Evolutionary conservation across 2,329 filamentous ascomycete genomes (phyloP).

Genomic region (Sporothrix sp.): DNA sequence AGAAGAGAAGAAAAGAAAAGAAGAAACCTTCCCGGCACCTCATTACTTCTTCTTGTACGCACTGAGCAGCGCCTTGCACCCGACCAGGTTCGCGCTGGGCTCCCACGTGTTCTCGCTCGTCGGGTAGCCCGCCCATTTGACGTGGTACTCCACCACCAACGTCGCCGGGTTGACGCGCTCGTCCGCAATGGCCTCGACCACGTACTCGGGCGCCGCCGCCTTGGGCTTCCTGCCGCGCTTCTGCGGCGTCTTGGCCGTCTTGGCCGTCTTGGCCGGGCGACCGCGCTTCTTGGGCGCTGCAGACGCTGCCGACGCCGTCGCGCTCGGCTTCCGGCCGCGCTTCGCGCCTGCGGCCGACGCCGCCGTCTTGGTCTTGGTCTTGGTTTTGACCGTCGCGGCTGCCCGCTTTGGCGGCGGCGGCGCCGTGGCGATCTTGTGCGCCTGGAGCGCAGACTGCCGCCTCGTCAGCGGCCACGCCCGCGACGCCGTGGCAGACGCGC

Average conservation of each 20-base stretch:
- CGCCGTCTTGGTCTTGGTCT: not conserved
- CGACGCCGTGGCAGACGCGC: not conserved
- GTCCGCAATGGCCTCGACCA: constrained; percentile 39
- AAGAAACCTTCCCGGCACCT: not conserved
- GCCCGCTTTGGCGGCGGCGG: constrained; percentile 2
- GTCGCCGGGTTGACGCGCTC: constrained; percentile 29
- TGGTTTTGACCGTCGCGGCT: too few species aligned
- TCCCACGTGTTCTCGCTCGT: constrained; percentile 43
- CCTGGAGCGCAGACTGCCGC: constrained; percentile 11
- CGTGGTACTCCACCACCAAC: constrained; percentile 33
- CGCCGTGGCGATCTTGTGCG: constrained; percentile 4
- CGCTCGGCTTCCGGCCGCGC: not conserved
- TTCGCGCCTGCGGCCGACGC: not conserved
- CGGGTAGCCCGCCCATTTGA: constrained; percentile 45
- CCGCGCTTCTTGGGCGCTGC: constrained; percentile 10
- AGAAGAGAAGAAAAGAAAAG: not conserved
- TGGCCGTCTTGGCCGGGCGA: not conserved
- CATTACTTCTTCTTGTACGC: constrained; percentile 26
- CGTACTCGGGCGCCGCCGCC: constrained; percentile 28
- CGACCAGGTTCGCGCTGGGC: constrained; percentile 34
- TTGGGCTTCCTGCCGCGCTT: constrained; percentile 11
- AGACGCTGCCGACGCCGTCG: not conserved
- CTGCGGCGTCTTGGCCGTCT: constrained; percentile 2
- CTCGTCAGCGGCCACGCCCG: constrained; percentile 10
- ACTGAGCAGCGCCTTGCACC: constrained; percentile 29